Base-by-base conservation (phyloP, 2,329 filamentous ascomycete genomes). In the Chaetomiaceae sp. region DNA sequence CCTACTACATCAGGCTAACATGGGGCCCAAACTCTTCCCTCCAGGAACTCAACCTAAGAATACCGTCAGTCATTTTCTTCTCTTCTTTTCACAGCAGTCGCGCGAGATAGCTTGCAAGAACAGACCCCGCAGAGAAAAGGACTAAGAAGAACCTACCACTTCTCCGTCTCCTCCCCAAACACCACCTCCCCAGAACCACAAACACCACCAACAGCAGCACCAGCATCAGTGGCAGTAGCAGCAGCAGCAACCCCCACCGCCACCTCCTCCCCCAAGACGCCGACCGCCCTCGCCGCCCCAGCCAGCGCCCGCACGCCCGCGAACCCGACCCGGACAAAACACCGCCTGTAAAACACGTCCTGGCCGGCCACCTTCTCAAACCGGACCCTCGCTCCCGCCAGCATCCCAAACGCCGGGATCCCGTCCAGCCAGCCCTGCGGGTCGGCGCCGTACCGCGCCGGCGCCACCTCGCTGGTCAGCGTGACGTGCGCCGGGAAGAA, bases 1-100 rank as follows among this genome's bases (percentile, higher is more conserved):
- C 66, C 61, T 49, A 68, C 66, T 69, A 69, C 34, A 67, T 61
- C 58, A 69, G 49, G 48, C 66, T 68, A 23, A 68, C 58, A 57
- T 69, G 66, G 23, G 66, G 65, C 30, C 64, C 66, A 53, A 60
- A 69, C 6, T 55, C 61, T 48, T 32, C 25, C 16, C 44, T 49
- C 66, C 66, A 69, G 46, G 57, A 51, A 3, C 51, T 45, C 44
- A 67, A 41, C 53, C 53, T 55, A 14, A 2, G 11, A 16, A 2
- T 4, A 16, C n/a, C 23, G 36, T 47, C 13, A 52, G 38, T 16
- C 23, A 23, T 21, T 30, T 37, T 13, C 13, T 6, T 16, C 20
- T 23, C 25, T 5, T 27, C 9, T 27, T 27, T 5, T 27, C 25
- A n/a, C n/a, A n/a, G n/a, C n/a, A n/a, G n/a, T n/a, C n/a, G n/a